Evolutionary conservation across 805 yeast species (phyloP), one percentile per base, ranked within the genome.

Genomic region (Pichia ethanolica): DNA sequence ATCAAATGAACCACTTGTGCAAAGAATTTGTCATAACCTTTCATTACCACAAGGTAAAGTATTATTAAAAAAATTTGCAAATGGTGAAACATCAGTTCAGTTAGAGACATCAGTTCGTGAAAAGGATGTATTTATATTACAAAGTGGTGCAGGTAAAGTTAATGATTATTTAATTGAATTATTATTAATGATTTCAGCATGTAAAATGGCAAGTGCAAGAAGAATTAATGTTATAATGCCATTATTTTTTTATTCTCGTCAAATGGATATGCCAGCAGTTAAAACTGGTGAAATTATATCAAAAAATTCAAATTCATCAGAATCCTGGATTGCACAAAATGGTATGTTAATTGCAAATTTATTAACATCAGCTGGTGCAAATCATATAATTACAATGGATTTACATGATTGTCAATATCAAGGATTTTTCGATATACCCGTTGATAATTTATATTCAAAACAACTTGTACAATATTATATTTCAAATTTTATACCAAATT

Each of bases 401-500:
- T 73, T 93, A 50, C 99, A 93, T 65, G 99, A 93, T 62, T 89
- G 98, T 1, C 99, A 93, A 67, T 93, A 89, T 68, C 98, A 95
- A 66, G 99, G 99, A 5, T 93, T 89, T 62, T 93, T 93, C 63
- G 93, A 90, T 60, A 86, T 93, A 41, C 97, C 97, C 2, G 97
- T 93, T 40, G 99, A 93, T 66, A 93, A 93, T 64, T 66, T 93
- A 56, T 89, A 88, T 65, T 87, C 93, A 44, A 84, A 86, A 63
- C 97, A 97, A 2, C 72, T 93, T 50, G 71, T 91, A 49, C 90
- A 87, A 64, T 86, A 87, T 56, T 93, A 89, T 67, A 89, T 93
- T 52, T 73, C 79, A 26, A 82, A 83, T 51, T 73, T 75, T 54
- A 82, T 93, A 49, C 91, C 95, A n/a, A 68, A 86, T 53, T 88